Evolutionary conservation across 2,329 filamentous ascomycete genomes (phyloP).

Genomic region (Zasmidium cellare): DNA sequence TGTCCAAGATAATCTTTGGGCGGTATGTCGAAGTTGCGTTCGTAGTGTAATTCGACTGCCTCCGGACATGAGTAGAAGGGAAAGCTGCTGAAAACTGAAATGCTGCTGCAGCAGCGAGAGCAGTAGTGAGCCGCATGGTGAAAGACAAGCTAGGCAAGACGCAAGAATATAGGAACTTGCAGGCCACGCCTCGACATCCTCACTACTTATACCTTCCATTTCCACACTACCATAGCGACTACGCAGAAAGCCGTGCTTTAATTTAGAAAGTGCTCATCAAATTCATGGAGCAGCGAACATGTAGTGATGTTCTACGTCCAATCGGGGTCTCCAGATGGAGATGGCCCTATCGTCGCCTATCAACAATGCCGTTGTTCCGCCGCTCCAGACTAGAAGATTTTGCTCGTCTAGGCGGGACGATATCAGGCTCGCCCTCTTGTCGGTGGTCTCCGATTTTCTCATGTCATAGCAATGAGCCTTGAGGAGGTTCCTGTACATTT

Average conservation of each 20-base stretch:
- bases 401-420: neutral
- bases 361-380: neutral
- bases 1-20: constrained; percentile 46
- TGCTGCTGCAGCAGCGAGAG: neutral
- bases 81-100: neutral
- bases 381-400: neutral
- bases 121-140: neutral
- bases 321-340: neutral
- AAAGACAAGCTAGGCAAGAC: neutral
- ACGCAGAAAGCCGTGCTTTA: no score
- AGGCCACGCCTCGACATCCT: no score
- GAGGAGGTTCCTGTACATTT: no score
- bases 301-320: neutral
- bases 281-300: neutral
- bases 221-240: neutral
- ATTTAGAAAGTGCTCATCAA: neutral
- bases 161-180: neutral
- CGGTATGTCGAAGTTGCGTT: neutral
- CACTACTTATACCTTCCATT: neutral
- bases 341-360: constrained; percentile 5
- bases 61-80: neutral
- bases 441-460: neutral
- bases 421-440: neutral
- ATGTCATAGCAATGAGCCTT: no score
- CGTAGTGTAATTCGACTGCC: neutral